Percentiles rank a stretch among this genome's conserved stretches.
Conservation (phyloP, 2,329 filamentous ascomycete species). For the Fusarium miscanthi region DNA sequence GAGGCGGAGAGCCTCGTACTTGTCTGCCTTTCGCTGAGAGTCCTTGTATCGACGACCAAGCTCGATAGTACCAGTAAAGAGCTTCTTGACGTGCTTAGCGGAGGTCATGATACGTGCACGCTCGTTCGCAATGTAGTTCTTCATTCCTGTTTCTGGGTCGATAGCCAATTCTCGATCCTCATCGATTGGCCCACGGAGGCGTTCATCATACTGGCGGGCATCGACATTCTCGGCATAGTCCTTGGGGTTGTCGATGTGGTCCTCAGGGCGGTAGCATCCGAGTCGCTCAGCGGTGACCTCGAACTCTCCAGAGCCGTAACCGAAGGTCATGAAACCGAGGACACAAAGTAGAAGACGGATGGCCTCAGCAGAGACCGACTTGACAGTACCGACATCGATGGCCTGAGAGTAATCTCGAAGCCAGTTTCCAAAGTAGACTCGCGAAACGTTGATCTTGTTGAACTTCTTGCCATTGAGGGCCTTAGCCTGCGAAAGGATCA, state of each 20-base stretch:
- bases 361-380: conserved; percentile 88
- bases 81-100: conserved; percentile 77
- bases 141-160: conserved; percentile 80
- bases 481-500: conserved; percentile 72
- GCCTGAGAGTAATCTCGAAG: conserved; percentile 93
- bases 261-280: conserved; percentile 84
- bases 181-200: conserved; percentile 84
- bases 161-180: conserved; percentile 82
- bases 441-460: conserved; percentile 85
- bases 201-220: conserved; percentile 82
- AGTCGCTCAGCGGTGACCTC: conserved; percentile 85
- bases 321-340: conserved; percentile 88
- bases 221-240: conserved; percentile 93
- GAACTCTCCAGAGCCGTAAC: conserved; percentile 85
- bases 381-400: conserved; percentile 91
- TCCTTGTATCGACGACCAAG: conserved; percentile 78
- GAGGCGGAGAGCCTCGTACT: conserved; percentile 87
- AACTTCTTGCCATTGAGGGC: conserved; percentile 78
- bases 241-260: conserved; percentile 80
- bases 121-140: conserved; percentile 96
- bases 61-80: conserved; percentile 80
- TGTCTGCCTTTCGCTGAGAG: conserved; percentile 72
- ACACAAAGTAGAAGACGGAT: conserved; percentile 91
- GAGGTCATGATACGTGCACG: conserved; percentile 82
- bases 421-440: conserved; percentile 98